These are phyloP conservation scores for Cyclotella choctawhatcheeana DNA, from an alignment of 108 stramenopile species.

Conservation along the genomic window DNA sequence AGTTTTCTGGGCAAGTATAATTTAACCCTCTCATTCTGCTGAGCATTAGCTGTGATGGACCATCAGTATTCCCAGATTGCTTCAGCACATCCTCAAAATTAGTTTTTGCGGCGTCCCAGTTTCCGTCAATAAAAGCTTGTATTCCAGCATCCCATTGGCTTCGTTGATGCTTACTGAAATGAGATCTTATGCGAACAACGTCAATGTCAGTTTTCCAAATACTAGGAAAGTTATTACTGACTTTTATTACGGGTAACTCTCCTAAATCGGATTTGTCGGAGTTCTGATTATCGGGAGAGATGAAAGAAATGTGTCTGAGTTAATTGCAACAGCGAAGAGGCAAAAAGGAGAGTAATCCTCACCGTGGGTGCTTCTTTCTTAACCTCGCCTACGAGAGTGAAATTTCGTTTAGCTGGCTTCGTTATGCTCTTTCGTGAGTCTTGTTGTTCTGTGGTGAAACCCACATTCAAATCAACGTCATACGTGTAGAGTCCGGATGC, in stretches of 20 bases:
- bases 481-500: constrained; percentile 52
- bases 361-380: neutral
- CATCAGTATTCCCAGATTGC: constrained; percentile 47
- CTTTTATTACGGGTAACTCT: constrained; percentile 45
- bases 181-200: constrained; percentile 29
- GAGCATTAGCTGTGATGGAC: constrained; percentile 42
- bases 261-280: constrained; percentile 25
- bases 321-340: neutral
- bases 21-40: constrained; percentile 36
- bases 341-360: neutral
- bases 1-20: constrained; percentile 33
- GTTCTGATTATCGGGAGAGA: neutral
- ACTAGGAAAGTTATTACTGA: constrained; percentile 31
- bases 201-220: constrained; percentile 56
- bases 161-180: constrained; percentile 42
- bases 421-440: neutral
- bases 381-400: neutral
- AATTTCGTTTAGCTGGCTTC: constrained; percentile 4
- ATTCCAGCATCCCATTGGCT: constrained; percentile 39
- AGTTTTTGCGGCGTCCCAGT: constrained; percentile 39
- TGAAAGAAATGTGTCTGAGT: neutral
- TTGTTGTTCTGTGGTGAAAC: constrained; percentile 15
- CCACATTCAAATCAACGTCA: constrained; percentile 45
- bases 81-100: constrained; percentile 44
- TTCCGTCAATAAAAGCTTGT: constrained; percentile 38